Conservation (phyloP, 805 yeast species). For the Cyberlindnera galapagoensis region DNA sequence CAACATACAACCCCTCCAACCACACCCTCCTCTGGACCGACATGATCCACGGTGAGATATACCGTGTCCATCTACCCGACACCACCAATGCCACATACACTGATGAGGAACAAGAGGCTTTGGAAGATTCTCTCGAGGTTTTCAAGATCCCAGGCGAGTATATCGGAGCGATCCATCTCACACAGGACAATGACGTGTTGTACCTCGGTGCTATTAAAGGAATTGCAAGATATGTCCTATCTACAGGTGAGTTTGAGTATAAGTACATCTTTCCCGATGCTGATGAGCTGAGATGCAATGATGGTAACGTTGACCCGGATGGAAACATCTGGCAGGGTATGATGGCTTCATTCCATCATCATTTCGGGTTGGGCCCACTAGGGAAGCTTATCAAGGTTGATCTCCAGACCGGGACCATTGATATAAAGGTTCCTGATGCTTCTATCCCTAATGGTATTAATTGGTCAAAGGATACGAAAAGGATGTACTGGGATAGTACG, state of each 20-base stretch:
- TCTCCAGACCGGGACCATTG: constrained; percentile 23
- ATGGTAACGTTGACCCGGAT: constrained; percentile 71
- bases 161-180: constrained; percentile 70
- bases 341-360: constrained; percentile 54
- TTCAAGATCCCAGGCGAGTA: constrained; percentile 35
- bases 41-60: constrained; percentile 30
- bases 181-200: constrained; percentile 42
- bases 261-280: constrained; percentile 29
- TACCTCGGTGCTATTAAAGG: constrained; percentile 63
- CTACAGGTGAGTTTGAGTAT: constrained; percentile 30
- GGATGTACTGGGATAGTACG: constrained; percentile 51
- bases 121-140: constrained; percentile 30
- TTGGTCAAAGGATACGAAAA: constrained; percentile 36
- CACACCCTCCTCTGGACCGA: constrained; percentile 41
- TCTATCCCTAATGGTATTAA: constrained; percentile 63
- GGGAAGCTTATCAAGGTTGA: constrained; percentile 50
- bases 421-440: constrained; percentile 33
- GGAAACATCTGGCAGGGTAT: constrained; percentile 76
- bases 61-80: constrained; percentile 24
- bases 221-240: constrained; percentile 47
- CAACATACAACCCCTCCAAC: constrained; percentile 53
- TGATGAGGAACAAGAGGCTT: constrained; percentile 18
- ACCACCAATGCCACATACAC: constrained; percentile 22
- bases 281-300: constrained; percentile 60
- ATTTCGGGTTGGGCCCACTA: constrained; percentile 30